Evolutionary conservation across 352 stramenopile species (phyloP).

Genomic region (Phytopythium vexans): DNA sequence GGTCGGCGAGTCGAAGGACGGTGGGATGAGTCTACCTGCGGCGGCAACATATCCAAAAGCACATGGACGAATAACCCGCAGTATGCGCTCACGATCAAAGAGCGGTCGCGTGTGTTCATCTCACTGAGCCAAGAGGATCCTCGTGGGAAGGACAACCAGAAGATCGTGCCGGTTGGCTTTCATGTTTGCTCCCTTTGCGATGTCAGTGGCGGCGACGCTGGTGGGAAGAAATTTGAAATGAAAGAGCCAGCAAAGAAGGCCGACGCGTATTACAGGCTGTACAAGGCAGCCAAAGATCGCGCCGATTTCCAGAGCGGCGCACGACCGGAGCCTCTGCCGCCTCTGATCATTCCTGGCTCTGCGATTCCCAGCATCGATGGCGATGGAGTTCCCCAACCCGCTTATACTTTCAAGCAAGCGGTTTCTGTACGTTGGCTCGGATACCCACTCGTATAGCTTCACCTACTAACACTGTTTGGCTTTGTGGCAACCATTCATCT

Average conservation of each 20-base stretch:
- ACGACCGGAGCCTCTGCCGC: conserved; percentile 45
- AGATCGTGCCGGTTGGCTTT: conserved; percentile 79
- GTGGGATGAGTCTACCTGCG: conserved; percentile 78
- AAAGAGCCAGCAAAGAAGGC: conserved; percentile 57
- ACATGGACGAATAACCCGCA: conserved; percentile 89
- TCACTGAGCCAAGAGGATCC: conserved; percentile 82
- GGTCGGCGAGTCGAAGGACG: conserved; percentile 67
- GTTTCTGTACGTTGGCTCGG: conserved; percentile 43
- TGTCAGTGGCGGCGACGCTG: conserved; percentile 21
- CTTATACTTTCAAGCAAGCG: conserved; percentile 84
- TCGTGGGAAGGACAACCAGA: conserved; percentile 60
- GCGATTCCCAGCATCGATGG: conserved; percentile 61
- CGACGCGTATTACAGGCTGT: conserved; percentile 67
- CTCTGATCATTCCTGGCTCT: conserved; percentile 72
- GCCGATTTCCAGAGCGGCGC: conserved; percentile 58
- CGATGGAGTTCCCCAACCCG: conserved; percentile 63
- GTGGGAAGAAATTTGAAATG: conserved; percentile 49
- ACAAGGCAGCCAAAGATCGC: conserved; percentile 52
- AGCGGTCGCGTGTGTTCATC: conserved; percentile 62
- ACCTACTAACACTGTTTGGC: background rate
- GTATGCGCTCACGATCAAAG: conserved; percentile 67
- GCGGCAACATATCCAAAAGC: conserved; percentile 76
- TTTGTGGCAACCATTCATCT: background rate
- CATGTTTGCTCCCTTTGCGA: conserved; percentile 65
- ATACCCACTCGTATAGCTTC: background rate